A percentile compares a stretch with the other conserved stretches of the same genome.
Evolutionary conservation across 2,329 filamentous ascomycete species (phyloP).

Genomic region (Plectosphaerella plurivora): DNA sequence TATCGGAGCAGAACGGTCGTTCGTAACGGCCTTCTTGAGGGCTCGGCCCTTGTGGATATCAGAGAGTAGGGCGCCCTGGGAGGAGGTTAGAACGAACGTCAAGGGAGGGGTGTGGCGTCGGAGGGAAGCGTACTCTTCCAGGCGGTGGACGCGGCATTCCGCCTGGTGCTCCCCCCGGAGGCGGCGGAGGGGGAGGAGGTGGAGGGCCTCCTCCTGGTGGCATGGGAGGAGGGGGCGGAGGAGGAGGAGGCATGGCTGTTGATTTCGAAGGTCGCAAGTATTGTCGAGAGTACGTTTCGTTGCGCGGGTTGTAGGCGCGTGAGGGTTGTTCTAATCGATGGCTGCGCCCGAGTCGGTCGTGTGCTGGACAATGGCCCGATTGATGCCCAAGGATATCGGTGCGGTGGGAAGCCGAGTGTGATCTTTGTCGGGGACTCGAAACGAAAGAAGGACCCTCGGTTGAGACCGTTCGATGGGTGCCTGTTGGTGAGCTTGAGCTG

Average conservation of each 20-base stretch:
- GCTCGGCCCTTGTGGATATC: conserved; percentile 80
- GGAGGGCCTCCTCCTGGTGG: conserved; percentile 56
- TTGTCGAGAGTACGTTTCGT: background rate
- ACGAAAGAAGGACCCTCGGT: too few relatives aligned
- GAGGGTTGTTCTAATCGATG: background rate
- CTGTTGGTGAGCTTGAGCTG: too few relatives aligned
- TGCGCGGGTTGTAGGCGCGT: background rate
- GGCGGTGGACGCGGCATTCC: conserved; percentile 55
- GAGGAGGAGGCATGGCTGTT: conserved; percentile 45
- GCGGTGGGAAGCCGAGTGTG: background rate
- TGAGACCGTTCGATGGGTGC: too few relatives aligned
- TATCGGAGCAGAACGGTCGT: conserved; percentile 83
- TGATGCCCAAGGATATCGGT: conserved; percentile 7
- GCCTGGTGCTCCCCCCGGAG: conserved; percentile 29
- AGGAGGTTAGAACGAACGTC: conserved; percentile 7
- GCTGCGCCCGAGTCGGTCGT: too few relatives aligned
- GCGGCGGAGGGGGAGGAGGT: conserved; percentile 61
- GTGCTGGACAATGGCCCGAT: background rate
- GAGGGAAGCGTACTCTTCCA: conserved; percentile 52
- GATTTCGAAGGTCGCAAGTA: background rate
- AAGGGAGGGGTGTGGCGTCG: too few relatives aligned
- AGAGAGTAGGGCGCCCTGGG: conserved; percentile 75
- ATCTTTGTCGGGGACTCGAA: background rate
- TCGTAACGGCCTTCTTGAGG: conserved; percentile 83
- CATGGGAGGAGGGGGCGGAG: conserved; percentile 65